Percentiles rank a stretch among this genome's conserved stretches.
Conservation (phyloP, 148 eudicot genomes). For the Rhododendron williamsianum region DNA sequence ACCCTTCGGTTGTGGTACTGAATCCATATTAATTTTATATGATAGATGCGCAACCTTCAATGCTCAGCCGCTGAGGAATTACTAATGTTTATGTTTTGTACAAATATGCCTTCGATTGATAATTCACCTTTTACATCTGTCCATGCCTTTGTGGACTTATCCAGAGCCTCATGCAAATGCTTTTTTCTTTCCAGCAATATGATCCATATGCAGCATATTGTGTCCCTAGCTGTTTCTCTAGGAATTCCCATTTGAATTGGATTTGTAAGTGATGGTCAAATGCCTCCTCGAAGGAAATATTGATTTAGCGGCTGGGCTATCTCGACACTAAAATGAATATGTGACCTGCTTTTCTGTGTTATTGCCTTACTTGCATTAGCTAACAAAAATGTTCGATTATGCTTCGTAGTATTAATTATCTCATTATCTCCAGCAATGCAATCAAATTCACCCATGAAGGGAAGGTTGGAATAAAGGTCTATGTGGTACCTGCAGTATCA, state of each 20-base stretch:
- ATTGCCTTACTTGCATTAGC: background rate
- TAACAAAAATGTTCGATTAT: background rate
- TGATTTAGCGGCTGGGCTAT: background rate
- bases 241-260: background rate
- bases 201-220: background rate
- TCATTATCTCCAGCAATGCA: constrained; percentile 62
- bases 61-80: background rate
- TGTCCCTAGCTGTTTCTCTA: background rate
- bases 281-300: background rate
- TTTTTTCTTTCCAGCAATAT: background rate
- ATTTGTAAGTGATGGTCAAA: background rate
- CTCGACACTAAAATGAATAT: background rate
- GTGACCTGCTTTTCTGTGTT: background rate
- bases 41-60: background rate
- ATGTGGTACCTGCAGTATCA: constrained; percentile 46
- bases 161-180: background rate
- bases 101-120: background rate
- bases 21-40: background rate
- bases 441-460: constrained; percentile 95
- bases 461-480: constrained; percentile 79
- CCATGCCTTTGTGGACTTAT: background rate
- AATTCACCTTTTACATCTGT: background rate
- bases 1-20: background rate
- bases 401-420: background rate
- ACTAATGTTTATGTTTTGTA: background rate